Conservation (phyloP, 2,329 filamentous ascomycete species). For the Pseudogymnoascus sp. region DNA sequence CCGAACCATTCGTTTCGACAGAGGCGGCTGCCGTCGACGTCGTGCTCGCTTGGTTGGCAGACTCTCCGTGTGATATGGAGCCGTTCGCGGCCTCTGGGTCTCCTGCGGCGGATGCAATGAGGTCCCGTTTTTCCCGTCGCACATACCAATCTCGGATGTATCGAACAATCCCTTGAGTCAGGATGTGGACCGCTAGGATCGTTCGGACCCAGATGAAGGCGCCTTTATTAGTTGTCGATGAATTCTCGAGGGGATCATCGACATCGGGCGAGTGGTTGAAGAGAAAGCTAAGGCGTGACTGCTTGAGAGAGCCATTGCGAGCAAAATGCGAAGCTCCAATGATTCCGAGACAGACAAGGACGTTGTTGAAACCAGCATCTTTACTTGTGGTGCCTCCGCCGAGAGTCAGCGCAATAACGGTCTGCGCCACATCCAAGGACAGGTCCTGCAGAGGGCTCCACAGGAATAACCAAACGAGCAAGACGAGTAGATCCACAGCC, state of each 20-base stretch:
- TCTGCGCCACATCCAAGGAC: constrained; percentile 82
- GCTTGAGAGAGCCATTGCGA: constrained; percentile 23
- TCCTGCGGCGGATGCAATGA: constrained; percentile 38
- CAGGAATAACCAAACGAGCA: constrained; percentile 79
- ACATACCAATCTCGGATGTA: constrained; percentile 64
- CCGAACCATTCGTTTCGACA: constrained; percentile 35
- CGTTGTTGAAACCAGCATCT: constrained; percentile 62
- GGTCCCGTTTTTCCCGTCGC: constrained; percentile 49
- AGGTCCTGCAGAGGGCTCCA: constrained; percentile 84
- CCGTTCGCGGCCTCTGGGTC: constrained; percentile 58
- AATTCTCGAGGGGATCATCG: constrained; percentile 41
- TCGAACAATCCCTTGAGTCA: constrained; percentile 64
- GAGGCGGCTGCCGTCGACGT: constrained; percentile 43
- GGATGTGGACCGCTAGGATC: constrained; percentile 64
- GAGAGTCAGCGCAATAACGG: constrained; percentile 84
- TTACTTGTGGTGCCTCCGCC: constrained; percentile 69
- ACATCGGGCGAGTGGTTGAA: constrained; percentile 26
- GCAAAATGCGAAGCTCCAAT: constrained; percentile 37
- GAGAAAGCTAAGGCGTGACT: constrained; percentile 25
- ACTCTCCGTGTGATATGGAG: constrained; percentile 10
- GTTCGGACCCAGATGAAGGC: constrained; percentile 61
- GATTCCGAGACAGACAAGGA: constrained; percentile 63
- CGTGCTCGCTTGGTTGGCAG: background rate
- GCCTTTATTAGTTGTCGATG: constrained; percentile 37
- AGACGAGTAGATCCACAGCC: constrained; percentile 73